Evolutionary conservation across 805 yeast species (phyloP), one percentile per base, ranked within the genome.

Genomic region (Torulaspora maleeae): DNA sequence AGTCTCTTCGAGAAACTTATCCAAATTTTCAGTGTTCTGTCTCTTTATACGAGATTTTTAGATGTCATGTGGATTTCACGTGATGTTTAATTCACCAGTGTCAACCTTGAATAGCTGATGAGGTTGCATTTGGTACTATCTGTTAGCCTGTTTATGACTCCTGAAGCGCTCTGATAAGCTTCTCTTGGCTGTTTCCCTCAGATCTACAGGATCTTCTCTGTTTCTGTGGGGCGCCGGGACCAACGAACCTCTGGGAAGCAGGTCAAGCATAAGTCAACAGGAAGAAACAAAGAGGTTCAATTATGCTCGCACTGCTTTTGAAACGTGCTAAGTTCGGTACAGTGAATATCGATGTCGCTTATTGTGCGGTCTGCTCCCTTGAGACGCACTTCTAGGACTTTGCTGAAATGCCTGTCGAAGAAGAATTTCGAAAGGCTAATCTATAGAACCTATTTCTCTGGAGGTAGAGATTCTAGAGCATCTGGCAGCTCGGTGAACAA

Each of bases 351-450:
- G 27, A 50, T 50, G 53, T 50, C 53, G 16, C 51, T 45, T 12
- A 32, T 50, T 9, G 43, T 45, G 16, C 45, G 50, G 46, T 45
- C 53, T 20, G 44, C 49, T n/a, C 51, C 53, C 12, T 27, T 50
- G 25, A 48, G 46, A 41, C 47, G 49, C 36, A 48, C 53, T 11
- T 44, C 51, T 8, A 55, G 45, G 47, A 44, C 49, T 7, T 41
- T 58, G 16, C 36, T 50, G 11, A 47, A 48, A 39, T 48, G 54
- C 36, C 41, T 50, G 13, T 55, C 59, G 9, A 50, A 44, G 43
- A 53, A 47, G 43, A 48, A 49, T 30, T 40, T 53, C 24, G 49
- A 45, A 12, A 49, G 47, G 22, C 38, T 57, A 15, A 33, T 57
- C 12, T 43, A 45, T 35, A 42, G 59, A 40, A 42, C 54, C 6